Evolutionary conservation across 2,329 filamentous ascomycete species (phyloP), one percentile per base, ranked within the genome.

Genomic region (Cercospora brassicicola): DNA sequence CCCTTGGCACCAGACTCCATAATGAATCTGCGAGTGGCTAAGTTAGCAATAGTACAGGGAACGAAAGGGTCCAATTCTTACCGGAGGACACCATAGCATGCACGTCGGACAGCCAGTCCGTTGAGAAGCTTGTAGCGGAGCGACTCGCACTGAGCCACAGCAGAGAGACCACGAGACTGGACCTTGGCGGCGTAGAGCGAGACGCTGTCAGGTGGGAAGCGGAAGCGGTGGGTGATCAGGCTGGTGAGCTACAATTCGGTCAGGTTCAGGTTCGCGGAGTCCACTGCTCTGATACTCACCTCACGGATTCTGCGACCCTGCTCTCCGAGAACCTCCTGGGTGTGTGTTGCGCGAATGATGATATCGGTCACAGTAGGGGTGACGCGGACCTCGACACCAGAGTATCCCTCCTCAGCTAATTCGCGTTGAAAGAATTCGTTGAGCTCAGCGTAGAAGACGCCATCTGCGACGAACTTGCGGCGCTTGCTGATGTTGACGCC

Each of bases 341-440:
- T 99, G 91, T 99, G 95, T 82, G 95, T 99, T 82, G 95, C 95
- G 85, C 95, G 95, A 89, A 99, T 96, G 90, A 99, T 98, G 90
- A 98, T 98, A 87, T 98, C 95, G 88, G 95, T 99, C 82, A 99
- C 95, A 84, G 95, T 99, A 78, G 95, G 95, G 79, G 95, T 99
- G 79, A 99, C 95, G 88, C 96, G 93, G 87, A 99, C 95, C 88
- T 99, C 96, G 84, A 99, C 95, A 84, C 95, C 95, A 67, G 95
- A 99, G 90, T 99, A 99, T 80, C 95, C 95, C 88, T 99, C 96
- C 90, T 99, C 95, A 83, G 95, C 95, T 83, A 99, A 89, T 88
- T 99, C 95, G 85, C 95, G 94, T 90, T 98, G 95, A 93, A 99
- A 99, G 91, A 99, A 99, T 88, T 99, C 95, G 91, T 99, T 99